phyloP scores from a whole-genome alignment of 2,329 filamentous ascomycete species.

The Blumeriella jaapii region DNA sequence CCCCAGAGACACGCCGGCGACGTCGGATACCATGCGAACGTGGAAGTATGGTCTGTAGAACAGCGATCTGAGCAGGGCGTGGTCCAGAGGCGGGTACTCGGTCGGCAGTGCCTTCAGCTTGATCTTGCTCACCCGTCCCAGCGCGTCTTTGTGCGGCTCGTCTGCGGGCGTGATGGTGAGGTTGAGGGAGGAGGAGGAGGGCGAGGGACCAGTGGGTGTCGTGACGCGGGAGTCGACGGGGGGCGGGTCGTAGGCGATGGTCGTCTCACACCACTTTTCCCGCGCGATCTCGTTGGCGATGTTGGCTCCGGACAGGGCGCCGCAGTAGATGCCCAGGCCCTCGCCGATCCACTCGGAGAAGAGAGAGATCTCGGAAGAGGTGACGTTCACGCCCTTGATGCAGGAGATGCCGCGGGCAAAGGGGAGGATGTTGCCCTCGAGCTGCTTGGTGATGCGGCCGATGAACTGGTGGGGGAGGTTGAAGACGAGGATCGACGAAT shows the following conservation, averaged over 20 bases:
- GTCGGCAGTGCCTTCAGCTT: slow-evolving; percentile 64
- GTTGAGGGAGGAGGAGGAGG: slow-evolving; percentile 36
- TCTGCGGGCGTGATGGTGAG: slow-evolving; percentile 35
- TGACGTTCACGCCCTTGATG: slow-evolving; percentile 95
- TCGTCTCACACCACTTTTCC: slow-evolving; percentile 96
- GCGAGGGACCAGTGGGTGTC: slow-evolving; percentile 43
- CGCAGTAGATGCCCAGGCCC: slow-evolving; percentile 88
- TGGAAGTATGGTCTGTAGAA: slow-evolving; percentile 98
- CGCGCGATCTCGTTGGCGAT: slow-evolving; percentile 89
- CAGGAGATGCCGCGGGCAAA: slow-evolving; percentile 91
- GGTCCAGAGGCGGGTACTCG: slow-evolving; percentile 79
- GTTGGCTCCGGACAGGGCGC: slow-evolving; percentile 90
- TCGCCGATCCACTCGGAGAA: slow-evolving; percentile 94
- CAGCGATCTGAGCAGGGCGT: slow-evolving; percentile 68
- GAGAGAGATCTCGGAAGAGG: slow-evolving; percentile 71
- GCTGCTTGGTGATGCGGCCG: slow-evolving; percentile 67
- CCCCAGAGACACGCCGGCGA: slow-evolving; percentile 91
- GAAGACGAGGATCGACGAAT: slow-evolving; percentile 85
- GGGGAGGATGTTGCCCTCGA: slow-evolving; percentile 81
- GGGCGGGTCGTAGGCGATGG: slow-evolving; percentile 90
- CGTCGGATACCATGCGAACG: slow-evolving; percentile 83
- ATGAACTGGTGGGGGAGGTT: slow-evolving; percentile 98
- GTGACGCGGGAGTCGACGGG: slow-evolving; percentile 73
- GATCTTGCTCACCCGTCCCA: slow-evolving; percentile 54
- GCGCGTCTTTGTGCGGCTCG: slow-evolving; percentile 55